Evolutionary conservation across 306 rosid species (phyloP).

Genomic region (Cicer judaicum): DNA sequence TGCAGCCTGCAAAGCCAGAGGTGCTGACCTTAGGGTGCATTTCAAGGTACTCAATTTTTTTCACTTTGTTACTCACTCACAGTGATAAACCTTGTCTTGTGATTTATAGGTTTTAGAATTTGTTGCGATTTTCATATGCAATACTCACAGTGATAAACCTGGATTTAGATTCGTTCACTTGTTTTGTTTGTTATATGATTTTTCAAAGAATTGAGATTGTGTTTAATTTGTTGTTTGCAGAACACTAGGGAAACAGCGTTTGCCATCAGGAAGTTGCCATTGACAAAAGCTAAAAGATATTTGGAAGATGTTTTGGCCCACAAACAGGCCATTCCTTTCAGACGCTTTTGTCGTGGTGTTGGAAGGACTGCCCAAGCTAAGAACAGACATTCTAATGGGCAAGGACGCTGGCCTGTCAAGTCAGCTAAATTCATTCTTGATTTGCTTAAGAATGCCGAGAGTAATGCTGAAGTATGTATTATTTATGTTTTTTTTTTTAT

Average conservation of each 20-base stretch:
- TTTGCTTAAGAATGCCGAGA: slow-evolving; percentile 94
- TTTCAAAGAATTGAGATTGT: neutral
- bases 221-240: slow-evolving; percentile 40
- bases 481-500: too few relatives aligned
- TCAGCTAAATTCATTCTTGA: slow-evolving; percentile 86
- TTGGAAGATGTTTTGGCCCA: slow-evolving; percentile 91
- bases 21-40: slow-evolving; percentile 89
- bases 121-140: neutral
- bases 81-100: neutral
- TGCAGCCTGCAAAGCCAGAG: slow-evolving; percentile 98
- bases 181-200: neutral
- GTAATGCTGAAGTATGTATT: slow-evolving; percentile 79
- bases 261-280: slow-evolving; percentile 77
- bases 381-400: slow-evolving; percentile 92
- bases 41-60: slow-evolving; percentile 65
- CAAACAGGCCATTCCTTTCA: slow-evolving; percentile 94
- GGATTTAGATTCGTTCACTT: neutral
- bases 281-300: slow-evolving; percentile 82
- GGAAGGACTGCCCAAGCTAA: slow-evolving; percentile 96
- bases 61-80: neutral
- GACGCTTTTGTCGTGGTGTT: slow-evolving; percentile 88
- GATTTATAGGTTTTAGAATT: neutral
- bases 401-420: slow-evolving; percentile 95
- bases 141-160: neutral
- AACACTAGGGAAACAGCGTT: slow-evolving; percentile 84